phyloP scores from a whole-genome alignment of 306 rosid species.

The Sechiopsis laciniata region DNA sequence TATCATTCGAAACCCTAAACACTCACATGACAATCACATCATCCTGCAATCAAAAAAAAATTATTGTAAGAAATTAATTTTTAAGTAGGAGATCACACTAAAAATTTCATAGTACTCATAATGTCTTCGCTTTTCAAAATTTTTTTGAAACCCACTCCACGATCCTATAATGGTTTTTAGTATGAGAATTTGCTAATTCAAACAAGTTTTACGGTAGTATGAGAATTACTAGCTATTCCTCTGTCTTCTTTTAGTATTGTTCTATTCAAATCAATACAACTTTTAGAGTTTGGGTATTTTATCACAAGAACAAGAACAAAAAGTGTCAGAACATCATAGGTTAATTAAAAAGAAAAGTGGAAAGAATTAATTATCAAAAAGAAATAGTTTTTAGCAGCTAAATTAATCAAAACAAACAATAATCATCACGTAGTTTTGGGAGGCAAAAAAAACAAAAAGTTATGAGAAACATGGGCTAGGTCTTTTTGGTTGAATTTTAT shows the following conservation, averaged over 20 bases:
- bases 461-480: constrained; percentile 7
- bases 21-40: no score
- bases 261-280: constrained; percentile 35
- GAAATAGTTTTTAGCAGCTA: not conserved
- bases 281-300: constrained; percentile 65
- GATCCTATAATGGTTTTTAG: no score
- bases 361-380: constrained; percentile 2
- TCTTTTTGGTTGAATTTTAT: constrained; percentile 25
- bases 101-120: no score
- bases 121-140: no score
- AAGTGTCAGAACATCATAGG: constrained; percentile 36
- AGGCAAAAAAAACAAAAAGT: not conserved
- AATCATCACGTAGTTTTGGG: not conserved
- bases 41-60: no score
- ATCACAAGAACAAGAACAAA: constrained; percentile 44
- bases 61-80: no score
- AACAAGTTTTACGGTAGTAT: not conserved
- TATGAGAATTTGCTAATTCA: no score
- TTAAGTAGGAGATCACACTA: no score
- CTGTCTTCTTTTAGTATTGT: constrained; percentile 25
- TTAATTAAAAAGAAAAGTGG: not conserved
- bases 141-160: no score
- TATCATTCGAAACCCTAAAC: no score
- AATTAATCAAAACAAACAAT: not conserved
- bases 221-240: not conserved